Percentiles rank a stretch among this genome's conserved stretches.
phyloP scores from a whole-genome alignment of 805 yeast species.

The Nakazawaea populi region DNA sequence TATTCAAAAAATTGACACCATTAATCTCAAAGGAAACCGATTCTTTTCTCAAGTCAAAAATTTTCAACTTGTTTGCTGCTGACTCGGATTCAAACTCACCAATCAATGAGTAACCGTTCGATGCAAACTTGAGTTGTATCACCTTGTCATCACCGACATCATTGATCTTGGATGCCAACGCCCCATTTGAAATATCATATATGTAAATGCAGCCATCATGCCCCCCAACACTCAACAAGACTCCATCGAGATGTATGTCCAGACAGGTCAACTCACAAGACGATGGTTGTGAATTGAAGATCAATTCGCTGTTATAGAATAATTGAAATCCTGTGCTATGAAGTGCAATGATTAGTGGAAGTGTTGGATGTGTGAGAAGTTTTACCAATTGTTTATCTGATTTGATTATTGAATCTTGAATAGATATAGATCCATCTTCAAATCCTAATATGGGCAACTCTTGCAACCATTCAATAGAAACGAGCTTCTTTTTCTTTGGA shows the following conservation, averaged over 20 bases:
- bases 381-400: not conserved
- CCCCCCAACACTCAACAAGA: constrained; percentile 30
- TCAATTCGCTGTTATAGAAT: not conserved
- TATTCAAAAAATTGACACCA: not conserved
- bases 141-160: constrained; percentile 19
- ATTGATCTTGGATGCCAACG: constrained; percentile 27
- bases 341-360: constrained; percentile 1
- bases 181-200: constrained; percentile 33
- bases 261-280: not conserved
- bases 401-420: not conserved
- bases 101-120: constrained; percentile 61
- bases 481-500: constrained; percentile 5
- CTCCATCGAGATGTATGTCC: constrained; percentile 32
- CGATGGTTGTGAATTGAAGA: not conserved
- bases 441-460: constrained; percentile 2
- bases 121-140: constrained; percentile 41
- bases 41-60: constrained; percentile 45
- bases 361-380: constrained; percentile 2
- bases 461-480: not conserved
- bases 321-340: not conserved
- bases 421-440: constrained; percentile 1
- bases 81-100: constrained; percentile 21
- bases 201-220: constrained; percentile 28
- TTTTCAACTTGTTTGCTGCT: constrained; percentile 22
- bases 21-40: constrained; percentile 1